Conservation (phyloP, 2,329 filamentous ascomycete species). For the Monosporascus ibericus region DNA sequence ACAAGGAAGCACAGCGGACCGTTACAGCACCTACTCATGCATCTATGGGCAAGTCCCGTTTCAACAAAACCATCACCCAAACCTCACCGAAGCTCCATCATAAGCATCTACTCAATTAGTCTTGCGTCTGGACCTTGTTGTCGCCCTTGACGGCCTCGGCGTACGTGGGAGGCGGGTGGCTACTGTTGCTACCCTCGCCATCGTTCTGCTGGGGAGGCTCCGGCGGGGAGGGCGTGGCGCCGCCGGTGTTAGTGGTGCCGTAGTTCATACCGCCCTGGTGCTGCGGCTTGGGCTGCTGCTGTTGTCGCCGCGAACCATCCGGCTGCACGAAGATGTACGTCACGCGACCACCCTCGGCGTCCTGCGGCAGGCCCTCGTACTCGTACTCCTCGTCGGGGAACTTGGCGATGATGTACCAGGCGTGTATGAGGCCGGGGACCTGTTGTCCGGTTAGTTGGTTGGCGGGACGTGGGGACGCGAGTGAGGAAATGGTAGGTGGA, state of each 20-base stretch:
- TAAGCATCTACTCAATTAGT: slow-evolving; percentile 29
- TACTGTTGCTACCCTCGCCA: slow-evolving; percentile 36
- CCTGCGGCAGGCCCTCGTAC: slow-evolving; percentile 60
- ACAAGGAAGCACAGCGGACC: no score
- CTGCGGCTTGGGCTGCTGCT: slow-evolving; percentile 24
- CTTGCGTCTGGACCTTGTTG: slow-evolving; percentile 75
- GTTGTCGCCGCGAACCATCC: slow-evolving; percentile 30
- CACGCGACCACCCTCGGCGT: slow-evolving; percentile 52
- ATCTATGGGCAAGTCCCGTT: no score
- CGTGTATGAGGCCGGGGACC: slow-evolving; percentile 84
- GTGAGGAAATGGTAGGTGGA: slow-evolving; percentile 10
- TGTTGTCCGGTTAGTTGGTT: slow-evolving; percentile 17
- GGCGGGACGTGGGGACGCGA: slow-evolving; percentile 5
- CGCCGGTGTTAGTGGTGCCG: slow-evolving; percentile 32
- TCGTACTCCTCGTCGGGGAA: slow-evolving; percentile 71
- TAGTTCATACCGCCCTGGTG: slow-evolving; percentile 37
- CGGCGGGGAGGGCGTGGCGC: slow-evolving; percentile 17
- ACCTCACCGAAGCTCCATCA: no score
- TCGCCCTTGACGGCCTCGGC: slow-evolving; percentile 86
- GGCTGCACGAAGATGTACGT: slow-evolving; percentile 71
- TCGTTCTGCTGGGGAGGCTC: slow-evolving; percentile 15
- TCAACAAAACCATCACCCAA: no score
- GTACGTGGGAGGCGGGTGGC: slow-evolving; percentile 71
- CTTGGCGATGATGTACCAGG: slow-evolving; percentile 96
- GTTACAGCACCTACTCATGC: no score